phyloP scores from a whole-genome alignment of 371 early-diverging fungal genomes.

The Syncephalis fuscata region DNA sequence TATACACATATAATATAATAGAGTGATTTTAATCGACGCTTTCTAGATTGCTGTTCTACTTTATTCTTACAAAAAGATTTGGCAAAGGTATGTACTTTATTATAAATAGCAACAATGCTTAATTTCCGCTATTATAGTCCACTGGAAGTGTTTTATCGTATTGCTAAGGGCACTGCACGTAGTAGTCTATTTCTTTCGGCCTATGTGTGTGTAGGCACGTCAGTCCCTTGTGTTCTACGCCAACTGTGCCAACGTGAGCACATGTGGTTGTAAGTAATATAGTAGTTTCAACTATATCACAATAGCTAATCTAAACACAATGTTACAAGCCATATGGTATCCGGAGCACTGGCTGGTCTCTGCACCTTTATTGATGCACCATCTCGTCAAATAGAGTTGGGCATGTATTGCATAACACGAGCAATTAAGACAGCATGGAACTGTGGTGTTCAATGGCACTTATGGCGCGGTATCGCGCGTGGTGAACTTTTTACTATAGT shows the following conservation, averaged over 20 bases:
- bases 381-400: constrained; percentile 33
- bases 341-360: constrained; percentile 36
- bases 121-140: too few species aligned
- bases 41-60: neutral
- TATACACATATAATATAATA: too few species aligned
- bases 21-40: constrained; percentile 5
- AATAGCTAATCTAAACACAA: neutral
- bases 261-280: constrained; percentile 21
- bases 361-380: too few species aligned
- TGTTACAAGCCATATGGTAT: too few species aligned
- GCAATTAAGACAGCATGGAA: constrained; percentile 62
- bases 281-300: neutral
- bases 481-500: constrained; percentile 49
- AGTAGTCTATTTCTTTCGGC: too few species aligned
- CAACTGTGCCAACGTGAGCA: constrained; percentile 29
- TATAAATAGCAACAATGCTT: too few species aligned
- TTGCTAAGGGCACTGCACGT: too few species aligned
- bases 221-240: constrained; percentile 46
- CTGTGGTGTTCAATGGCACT: constrained; percentile 8
- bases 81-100: too few species aligned
- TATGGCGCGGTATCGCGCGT: constrained; percentile 21
- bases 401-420: constrained; percentile 64
- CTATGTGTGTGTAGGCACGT: constrained; percentile 23
- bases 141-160: too few species aligned
- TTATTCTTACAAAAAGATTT: too few species aligned